Evolutionary conservation across 306 rosid species (phyloP).

Genomic region (Albizia julibrissin): DNA sequence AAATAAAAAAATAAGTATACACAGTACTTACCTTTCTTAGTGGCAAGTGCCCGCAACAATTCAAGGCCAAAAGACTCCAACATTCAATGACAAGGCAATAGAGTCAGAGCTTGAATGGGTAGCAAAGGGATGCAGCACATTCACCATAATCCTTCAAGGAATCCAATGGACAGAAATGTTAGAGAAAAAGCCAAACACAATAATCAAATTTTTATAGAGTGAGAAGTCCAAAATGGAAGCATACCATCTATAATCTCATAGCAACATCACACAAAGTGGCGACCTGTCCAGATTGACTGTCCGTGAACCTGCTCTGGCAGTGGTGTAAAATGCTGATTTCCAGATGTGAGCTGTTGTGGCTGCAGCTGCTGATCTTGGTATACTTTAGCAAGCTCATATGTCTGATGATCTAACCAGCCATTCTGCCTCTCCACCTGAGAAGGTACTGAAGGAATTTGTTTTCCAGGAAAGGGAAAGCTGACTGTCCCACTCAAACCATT

Average conservation of each 20-base stretch:
- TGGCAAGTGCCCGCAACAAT: constrained; percentile 75
- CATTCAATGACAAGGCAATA: constrained; percentile 63
- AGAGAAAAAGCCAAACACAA: constrained; percentile 12
- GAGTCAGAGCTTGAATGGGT: constrained; percentile 68
- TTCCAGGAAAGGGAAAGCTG: constrained; percentile 89
- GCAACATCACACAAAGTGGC: constrained; percentile 84
- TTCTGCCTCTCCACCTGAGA: constrained; percentile 61
- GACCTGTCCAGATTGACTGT: constrained; percentile 83
- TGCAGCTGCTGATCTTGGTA: constrained; percentile 67
- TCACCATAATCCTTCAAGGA: constrained; percentile 60
- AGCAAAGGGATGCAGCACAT: constrained; percentile 67
- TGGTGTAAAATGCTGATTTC: constrained; percentile 59
- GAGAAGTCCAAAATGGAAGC: constrained; percentile 22
- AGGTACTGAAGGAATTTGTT: constrained; percentile 61
- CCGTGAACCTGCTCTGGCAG: constrained; percentile 84
- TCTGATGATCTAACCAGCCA: constrained; percentile 64
- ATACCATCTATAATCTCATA: constrained; percentile 64
- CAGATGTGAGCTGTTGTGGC: constrained; percentile 62
- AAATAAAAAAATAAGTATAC: neutral
- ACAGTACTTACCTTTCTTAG: constrained; percentile 57
- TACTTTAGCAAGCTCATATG: constrained; percentile 53
- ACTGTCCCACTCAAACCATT: constrained; percentile 54
- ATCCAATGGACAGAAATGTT: constrained; percentile 40
- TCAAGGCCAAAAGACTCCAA: constrained; percentile 82
- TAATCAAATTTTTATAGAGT: neutral